phyloP scores from a whole-genome alignment of 371 early-diverging fungal genomes.

The Antonospora locustae region DNA sequence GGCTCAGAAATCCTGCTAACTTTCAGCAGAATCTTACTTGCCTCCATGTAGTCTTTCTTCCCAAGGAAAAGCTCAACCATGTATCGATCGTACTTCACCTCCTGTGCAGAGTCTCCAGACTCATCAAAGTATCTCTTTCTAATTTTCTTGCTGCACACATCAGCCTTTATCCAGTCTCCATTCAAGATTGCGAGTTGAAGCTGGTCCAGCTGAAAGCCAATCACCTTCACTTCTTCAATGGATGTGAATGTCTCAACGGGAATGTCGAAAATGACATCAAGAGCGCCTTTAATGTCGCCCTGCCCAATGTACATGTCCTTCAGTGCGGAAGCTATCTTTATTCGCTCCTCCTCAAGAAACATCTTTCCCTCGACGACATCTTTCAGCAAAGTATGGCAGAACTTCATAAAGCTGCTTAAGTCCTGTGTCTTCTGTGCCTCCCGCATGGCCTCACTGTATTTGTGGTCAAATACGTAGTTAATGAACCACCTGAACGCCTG shows the following conservation, averaged over 20 bases:
- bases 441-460: neutral
- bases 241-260: constrained; percentile 54
- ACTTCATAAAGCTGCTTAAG: constrained; percentile 12
- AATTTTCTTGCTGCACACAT: constrained; percentile 39
- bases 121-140: constrained; percentile 39
- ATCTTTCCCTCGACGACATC: constrained; percentile 53
- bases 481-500: constrained; percentile 38
- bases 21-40: neutral
- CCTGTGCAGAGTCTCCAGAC: constrained; percentile 11
- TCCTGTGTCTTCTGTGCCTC: constrained; percentile 3
- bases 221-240: constrained; percentile 28
- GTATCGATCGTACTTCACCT: constrained; percentile 26
- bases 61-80: constrained; percentile 34
- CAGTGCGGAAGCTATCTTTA: constrained; percentile 37
- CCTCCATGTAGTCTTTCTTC: constrained; percentile 17
- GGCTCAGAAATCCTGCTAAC: neutral
- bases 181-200: constrained; percentile 35
- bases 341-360: constrained; percentile 49
- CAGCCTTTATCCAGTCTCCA: constrained; percentile 38
- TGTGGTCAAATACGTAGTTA: constrained; percentile 25
- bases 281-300: constrained; percentile 18
- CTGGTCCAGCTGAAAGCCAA: constrained; percentile 50
- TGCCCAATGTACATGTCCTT: constrained; percentile 25
- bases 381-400: constrained; percentile 24
- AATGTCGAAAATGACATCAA: constrained; percentile 40